Conservation (phyloP, 148 eudicot genomes). For the Persicaria tinctoria region DNA sequence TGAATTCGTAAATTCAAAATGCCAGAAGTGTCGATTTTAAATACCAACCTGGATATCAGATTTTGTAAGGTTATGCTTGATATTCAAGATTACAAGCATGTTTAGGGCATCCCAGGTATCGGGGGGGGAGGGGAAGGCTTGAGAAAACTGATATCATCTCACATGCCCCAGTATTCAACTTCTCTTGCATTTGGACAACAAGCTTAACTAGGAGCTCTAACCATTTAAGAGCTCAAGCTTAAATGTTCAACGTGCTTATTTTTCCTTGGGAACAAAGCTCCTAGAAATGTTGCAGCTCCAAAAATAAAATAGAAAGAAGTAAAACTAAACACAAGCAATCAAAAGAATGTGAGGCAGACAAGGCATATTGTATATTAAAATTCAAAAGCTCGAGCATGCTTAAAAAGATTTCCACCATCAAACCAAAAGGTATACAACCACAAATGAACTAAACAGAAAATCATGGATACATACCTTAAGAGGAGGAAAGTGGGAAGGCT, state of each 20-base stretch:
- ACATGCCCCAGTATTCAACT: too few relatives aligned
- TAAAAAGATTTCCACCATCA: not conserved
- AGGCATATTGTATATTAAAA: not conserved
- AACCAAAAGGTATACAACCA: not conserved
- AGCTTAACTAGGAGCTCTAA: too few relatives aligned
- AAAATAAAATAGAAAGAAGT: not conserved
- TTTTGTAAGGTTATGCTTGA: not conserved
- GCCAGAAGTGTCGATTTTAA: not conserved
- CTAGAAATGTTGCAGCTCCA: too few relatives aligned
- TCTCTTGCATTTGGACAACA: too few relatives aligned
- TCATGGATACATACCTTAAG: slow-evolving; percentile 43
- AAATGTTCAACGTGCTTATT: too few relatives aligned
- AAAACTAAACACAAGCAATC: not conserved
- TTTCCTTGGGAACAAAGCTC: too few relatives aligned
- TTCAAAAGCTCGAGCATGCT: not conserved
- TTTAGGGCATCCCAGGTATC: not conserved
- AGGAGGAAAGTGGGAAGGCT: slow-evolving; percentile 66
- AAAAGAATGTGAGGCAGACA: not conserved
- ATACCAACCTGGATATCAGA: too few relatives aligned
- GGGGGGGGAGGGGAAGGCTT: slow-evolving; percentile 10
- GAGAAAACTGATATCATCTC: too few relatives aligned
- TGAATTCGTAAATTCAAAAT: not conserved
- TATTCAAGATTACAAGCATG: not conserved
- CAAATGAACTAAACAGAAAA: not conserved
- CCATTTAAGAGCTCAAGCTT: too few relatives aligned